These are phyloP conservation scores for Xylariales sp. DNA, from an alignment of 2,329 filamentous ascomycete genomes.

Conservation along the genomic window DNA sequence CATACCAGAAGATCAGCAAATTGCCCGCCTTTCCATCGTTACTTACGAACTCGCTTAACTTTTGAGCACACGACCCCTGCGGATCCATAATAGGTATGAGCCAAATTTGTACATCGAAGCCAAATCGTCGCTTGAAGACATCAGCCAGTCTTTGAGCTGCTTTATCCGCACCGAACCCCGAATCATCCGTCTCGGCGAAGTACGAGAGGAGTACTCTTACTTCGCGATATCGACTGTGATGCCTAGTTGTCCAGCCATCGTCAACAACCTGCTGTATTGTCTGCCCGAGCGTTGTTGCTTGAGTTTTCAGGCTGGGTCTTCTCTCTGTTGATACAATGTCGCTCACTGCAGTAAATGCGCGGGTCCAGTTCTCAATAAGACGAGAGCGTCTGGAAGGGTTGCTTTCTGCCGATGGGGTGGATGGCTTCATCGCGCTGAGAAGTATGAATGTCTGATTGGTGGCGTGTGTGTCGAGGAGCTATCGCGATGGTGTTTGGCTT, in stretches of 20 bases:
- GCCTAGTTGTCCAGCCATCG: constrained; percentile 1
- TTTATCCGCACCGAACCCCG: background rate
- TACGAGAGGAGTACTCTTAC: constrained; percentile 9
- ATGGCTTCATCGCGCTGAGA: too few relatives aligned
- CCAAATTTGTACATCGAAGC: constrained; percentile 8
- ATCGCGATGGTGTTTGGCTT: too few relatives aligned
- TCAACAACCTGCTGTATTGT: background rate
- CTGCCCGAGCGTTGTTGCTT: background rate
- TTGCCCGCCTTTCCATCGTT: background rate
- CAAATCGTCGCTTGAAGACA: constrained; percentile 1
- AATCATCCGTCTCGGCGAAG: constrained; percentile 8
- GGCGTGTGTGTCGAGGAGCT: too few relatives aligned
- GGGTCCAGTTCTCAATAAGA: background rate
- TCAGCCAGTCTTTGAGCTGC: constrained; percentile 4
- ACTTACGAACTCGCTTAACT: constrained; percentile 1
- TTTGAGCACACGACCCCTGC: background rate
- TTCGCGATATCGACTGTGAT: constrained; percentile 3
- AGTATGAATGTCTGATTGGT: too few relatives aligned
- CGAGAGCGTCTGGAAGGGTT: too few relatives aligned
- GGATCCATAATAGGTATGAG: constrained; percentile 4
- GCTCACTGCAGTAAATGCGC: background rate
- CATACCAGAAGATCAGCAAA: constrained; percentile 10
- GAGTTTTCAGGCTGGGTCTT: background rate
- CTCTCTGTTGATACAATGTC: background rate
- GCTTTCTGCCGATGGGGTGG: too few relatives aligned